Percentiles rank a stretch among this genome's conserved stretches.
Evolutionary conservation across 1,284 basidiomycete genomes (phyloP).

Genomic region (Tilletia horrida): DNA sequence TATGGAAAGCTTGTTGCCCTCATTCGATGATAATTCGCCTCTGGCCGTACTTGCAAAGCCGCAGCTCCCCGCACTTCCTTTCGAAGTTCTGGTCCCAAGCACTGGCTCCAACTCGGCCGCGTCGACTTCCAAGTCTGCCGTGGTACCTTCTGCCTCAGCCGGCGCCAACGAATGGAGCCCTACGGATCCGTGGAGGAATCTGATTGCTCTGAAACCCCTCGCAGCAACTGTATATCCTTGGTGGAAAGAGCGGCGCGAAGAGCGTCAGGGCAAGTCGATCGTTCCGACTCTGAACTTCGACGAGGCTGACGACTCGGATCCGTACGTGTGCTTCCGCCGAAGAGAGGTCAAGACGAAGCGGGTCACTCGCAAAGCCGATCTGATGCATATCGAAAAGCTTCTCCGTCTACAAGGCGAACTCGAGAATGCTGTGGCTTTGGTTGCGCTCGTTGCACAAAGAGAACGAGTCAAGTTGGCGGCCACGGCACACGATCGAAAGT

Average conservation of each 20-base stretch:
- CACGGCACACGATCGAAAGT: slow-evolving; percentile 34
- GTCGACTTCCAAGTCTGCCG: slow-evolving; percentile 1
- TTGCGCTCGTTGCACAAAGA: slow-evolving; percentile 46
- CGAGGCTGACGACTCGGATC: slow-evolving; percentile 89
- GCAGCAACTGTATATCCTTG: slow-evolving; percentile 46
- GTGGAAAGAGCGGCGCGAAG: slow-evolving; percentile 51
- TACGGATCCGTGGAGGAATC: slow-evolving; percentile 47
- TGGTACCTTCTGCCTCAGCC: slow-evolving; percentile 2
- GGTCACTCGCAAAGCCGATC: slow-evolving; percentile 70
- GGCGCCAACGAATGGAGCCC: slow-evolving; percentile 35
- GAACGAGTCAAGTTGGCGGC: slow-evolving; percentile 47
- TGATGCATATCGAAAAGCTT: slow-evolving; percentile 52
- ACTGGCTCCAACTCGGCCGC: slow-evolving; percentile 20
- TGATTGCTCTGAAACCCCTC: slow-evolving; percentile 42
- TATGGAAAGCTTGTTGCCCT: slow-evolving; percentile 37
- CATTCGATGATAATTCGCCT: slow-evolving; percentile 42
- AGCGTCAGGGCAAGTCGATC: slow-evolving; percentile 44
- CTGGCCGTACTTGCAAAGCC: slow-evolving; percentile 40
- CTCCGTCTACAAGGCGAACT: slow-evolving; percentile 49
- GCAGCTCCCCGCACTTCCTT: slow-evolving; percentile 39
- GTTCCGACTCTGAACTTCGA: slow-evolving; percentile 61
- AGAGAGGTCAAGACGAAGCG: slow-evolving; percentile 90
- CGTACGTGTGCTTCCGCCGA: slow-evolving; percentile 95
- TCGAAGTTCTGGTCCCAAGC: slow-evolving; percentile 30
- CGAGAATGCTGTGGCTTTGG: slow-evolving; percentile 38